Conservation (phyloP, 1,284 basidiomycete species). For the Ceratobasidium sp. region DNA sequence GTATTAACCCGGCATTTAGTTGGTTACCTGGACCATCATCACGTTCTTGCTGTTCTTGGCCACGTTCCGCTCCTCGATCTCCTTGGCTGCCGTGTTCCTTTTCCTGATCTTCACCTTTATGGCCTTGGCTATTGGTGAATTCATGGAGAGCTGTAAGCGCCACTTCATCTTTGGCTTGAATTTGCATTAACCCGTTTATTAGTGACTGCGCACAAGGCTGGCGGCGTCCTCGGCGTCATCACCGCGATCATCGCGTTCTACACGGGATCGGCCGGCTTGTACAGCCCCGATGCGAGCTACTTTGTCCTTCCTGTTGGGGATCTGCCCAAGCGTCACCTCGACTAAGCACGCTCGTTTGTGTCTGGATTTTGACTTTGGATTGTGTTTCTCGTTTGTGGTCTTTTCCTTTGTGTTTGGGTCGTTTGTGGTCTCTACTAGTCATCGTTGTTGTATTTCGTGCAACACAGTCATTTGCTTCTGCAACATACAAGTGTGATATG, state of each 20-base stretch:
- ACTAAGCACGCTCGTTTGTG: neutral
- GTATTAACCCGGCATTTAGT: neutral
- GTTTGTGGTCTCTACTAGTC: neutral
- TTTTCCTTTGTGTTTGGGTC: conserved; percentile 4
- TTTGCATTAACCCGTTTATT: neutral
- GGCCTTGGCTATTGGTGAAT: conserved; percentile 57
- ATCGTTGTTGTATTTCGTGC: conserved; percentile 1
- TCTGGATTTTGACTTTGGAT: neutral
- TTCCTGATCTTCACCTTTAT: conserved; percentile 66
- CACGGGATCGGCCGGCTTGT: conserved; percentile 69
- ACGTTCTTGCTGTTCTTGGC: conserved; percentile 55
- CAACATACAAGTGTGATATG: neutral
- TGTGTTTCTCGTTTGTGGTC: conserved; percentile 2
- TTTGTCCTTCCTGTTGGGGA: conserved; percentile 43
- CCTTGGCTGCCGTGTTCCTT: conserved; percentile 64
- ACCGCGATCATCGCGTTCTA: conserved; percentile 36
- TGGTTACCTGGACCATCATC: conserved; percentile 53
- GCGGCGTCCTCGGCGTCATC: conserved; percentile 29
- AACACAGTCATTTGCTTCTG: conserved; percentile 11
- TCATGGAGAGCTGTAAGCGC: conserved; percentile 50
- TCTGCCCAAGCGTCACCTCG: conserved; percentile 40
- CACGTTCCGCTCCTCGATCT: conserved; percentile 60
- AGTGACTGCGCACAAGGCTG: conserved; percentile 32
- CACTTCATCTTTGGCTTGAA: neutral
- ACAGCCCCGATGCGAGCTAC: conserved; percentile 61